Conservation (phyloP, 2,329 filamentous ascomycete genomes). For the Cordyceps cicadae region DNA sequence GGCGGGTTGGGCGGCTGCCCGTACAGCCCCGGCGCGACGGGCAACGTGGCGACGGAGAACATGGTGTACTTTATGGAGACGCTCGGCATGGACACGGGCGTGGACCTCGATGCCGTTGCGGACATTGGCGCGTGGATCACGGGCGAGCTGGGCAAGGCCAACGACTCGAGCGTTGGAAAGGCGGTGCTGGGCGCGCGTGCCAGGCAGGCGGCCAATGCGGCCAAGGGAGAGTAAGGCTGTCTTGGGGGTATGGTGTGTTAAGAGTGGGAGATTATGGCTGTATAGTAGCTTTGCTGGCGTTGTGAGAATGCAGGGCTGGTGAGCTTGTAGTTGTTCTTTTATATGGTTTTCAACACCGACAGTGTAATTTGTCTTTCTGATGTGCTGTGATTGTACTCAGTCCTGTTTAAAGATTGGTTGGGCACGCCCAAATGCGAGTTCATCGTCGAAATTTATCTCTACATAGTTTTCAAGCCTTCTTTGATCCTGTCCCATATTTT, state of each 20-base stretch:
- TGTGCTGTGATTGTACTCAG: no score
- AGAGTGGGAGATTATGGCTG: background rate
- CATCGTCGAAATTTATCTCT: no score
- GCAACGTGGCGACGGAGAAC: constrained; percentile 80
- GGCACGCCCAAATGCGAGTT: no score
- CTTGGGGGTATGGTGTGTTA: no score
- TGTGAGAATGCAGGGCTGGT: background rate
- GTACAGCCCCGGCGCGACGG: constrained; percentile 76
- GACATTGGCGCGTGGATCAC: constrained; percentile 69
- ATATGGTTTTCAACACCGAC: background rate
- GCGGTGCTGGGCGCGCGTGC: constrained; percentile 48
- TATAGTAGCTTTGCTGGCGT: background rate
- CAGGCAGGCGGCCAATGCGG: constrained; percentile 20
- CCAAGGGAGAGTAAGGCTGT: constrained; percentile 12
- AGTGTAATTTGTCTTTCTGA: no score
- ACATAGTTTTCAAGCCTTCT: no score
- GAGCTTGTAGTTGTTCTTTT: background rate
- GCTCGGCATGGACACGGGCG: constrained; percentile 64
- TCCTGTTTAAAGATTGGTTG: no score
- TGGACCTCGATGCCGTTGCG: constrained; percentile 58
- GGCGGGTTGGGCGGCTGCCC: constrained; percentile 78
- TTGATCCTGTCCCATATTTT: no score
- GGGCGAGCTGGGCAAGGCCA: constrained; percentile 50
- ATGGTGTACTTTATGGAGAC: constrained; percentile 71
- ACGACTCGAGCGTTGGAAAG: constrained; percentile 60